These are phyloP conservation scores for Exophiala calicioides DNA, from an alignment of 2,329 filamentous ascomycete genomes.

Conservation along the genomic window DNA sequence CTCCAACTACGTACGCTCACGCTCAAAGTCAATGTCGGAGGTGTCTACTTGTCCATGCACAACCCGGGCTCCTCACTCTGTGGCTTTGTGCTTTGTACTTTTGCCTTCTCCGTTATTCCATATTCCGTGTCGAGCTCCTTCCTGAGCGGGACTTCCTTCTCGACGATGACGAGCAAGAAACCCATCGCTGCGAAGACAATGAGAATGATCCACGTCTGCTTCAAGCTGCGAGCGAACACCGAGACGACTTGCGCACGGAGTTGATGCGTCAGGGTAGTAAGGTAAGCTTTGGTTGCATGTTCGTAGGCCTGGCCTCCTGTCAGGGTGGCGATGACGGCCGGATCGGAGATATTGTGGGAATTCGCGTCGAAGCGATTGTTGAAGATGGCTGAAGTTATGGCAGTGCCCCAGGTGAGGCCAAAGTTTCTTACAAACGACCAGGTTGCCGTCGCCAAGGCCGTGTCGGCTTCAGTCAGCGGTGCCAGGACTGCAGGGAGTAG, in stretches of 20 bases:
- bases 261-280: no score
- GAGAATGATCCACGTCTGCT: constrained; percentile 24
- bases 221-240: constrained; percentile 21
- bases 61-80: no score
- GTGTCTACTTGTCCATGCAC: no score
- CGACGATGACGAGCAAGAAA: constrained; percentile 19
- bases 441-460: constrained; percentile 27
- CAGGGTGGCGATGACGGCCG: constrained; percentile 10
- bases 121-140: constrained; percentile 25
- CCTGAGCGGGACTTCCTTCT: constrained; percentile 26
- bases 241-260: constrained; percentile 7
- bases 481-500: constrained; percentile 32
- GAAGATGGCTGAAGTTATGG: constrained; percentile 35
- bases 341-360: background rate
- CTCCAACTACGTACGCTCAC: no score
- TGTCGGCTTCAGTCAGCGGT: constrained; percentile 29
- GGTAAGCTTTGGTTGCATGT: constrained; percentile 3
- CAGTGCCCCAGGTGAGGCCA: constrained; percentile 34
- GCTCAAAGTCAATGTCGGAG: no score
- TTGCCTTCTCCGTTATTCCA: constrained; percentile 5
- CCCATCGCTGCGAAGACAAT: constrained; percentile 25
- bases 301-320: constrained; percentile 13
- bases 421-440: constrained; percentile 35
- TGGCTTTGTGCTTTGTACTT: no score
- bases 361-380: constrained; percentile 27